A percentile compares a stretch with the other conserved stretches of the same genome.
Evolutionary conservation across 305 asterid genomes (phyloP).

Genomic region (Nicotiana rustica): DNA sequence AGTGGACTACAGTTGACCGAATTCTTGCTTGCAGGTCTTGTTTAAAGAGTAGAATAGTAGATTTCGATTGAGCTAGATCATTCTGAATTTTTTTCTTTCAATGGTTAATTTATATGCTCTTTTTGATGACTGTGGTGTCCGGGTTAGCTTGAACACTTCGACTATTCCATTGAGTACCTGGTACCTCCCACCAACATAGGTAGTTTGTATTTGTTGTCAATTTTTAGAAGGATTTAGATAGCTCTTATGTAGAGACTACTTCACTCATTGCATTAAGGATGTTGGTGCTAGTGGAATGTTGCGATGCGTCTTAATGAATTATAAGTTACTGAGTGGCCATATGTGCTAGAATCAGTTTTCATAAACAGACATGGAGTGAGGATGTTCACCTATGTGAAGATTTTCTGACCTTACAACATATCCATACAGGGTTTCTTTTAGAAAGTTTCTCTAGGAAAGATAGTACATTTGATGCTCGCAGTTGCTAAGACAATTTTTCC

Average conservation of each 20-base stretch:
- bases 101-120: background rate
- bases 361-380: slow-evolving; percentile 19
- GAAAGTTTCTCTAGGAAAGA: slow-evolving; percentile 21
- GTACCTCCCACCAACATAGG: too few relatives aligned
- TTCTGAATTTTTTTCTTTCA: background rate
- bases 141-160: too few relatives aligned
- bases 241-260: slow-evolving; percentile 9
- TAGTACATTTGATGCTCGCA: background rate
- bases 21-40: slow-evolving; percentile 86
- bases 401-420: slow-evolving; percentile 2
- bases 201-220: background rate
- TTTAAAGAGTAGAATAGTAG: slow-evolving; percentile 22
- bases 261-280: slow-evolving; percentile 7
- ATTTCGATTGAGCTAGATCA: slow-evolving; percentile 15
- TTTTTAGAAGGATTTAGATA: background rate
- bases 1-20: slow-evolving; percentile 96
- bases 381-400: background rate
- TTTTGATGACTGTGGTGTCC: too few relatives aligned
- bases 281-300: slow-evolving; percentile 15
- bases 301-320: background rate
- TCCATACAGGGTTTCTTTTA: slow-evolving; percentile 24
- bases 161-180: too few relatives aligned
- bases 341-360: slow-evolving; percentile 18
- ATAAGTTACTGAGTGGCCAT: slow-evolving; percentile 11
- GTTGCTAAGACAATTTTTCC: background rate